Evolutionary conservation across 345 rosid genomes (phyloP).

Genomic region (Citrus australasica): DNA sequence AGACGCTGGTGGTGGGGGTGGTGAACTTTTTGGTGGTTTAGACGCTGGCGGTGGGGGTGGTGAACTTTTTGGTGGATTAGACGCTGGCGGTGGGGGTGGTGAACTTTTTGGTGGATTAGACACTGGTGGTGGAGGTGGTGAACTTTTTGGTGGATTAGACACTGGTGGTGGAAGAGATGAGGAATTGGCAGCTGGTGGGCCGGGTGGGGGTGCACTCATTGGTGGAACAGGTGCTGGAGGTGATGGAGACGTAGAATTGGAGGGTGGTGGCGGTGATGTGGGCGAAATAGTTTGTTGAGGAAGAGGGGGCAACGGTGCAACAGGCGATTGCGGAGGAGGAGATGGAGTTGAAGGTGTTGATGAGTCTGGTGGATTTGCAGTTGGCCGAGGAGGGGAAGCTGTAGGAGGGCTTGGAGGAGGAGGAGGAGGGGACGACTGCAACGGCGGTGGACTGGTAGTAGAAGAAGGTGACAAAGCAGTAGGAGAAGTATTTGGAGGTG

Average conservation of each 20-base stretch:
- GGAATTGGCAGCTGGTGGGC: not conserved
- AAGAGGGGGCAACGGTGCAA: conserved; percentile 22
- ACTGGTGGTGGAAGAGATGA: conserved; percentile 16
- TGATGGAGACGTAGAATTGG: conserved; percentile 12
- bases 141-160: conserved; percentile 10
- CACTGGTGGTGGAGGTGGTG: conserved; percentile 23
- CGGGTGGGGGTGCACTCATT: conserved; percentile 19
- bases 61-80: conserved; percentile 20
- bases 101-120: conserved; percentile 16
- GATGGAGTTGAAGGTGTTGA: conserved; percentile 29
- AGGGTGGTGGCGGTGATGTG: conserved; percentile 18
- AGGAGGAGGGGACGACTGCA: conserved; percentile 24
- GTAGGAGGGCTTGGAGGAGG: conserved; percentile 12
- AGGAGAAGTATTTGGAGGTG: conserved; percentile 52
- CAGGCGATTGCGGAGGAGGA: conserved; percentile 17
- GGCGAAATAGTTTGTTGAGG: conserved; percentile 26
- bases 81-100: conserved; percentile 19
- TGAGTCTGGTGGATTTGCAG: conserved; percentile 36
- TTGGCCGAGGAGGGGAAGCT: conserved; percentile 19
- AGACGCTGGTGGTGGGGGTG: conserved; percentile 20
- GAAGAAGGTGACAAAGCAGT: conserved; percentile 43
- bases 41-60: conserved; percentile 28
- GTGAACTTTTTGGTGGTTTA: conserved; percentile 15
- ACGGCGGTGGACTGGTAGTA: conserved; percentile 27
- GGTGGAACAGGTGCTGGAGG: conserved; percentile 6